These are phyloP conservation scores for Debaryomycetaceae sp. DNA, from an alignment of 1,139 yeast genomes.

Conservation along the genomic window DNA sequence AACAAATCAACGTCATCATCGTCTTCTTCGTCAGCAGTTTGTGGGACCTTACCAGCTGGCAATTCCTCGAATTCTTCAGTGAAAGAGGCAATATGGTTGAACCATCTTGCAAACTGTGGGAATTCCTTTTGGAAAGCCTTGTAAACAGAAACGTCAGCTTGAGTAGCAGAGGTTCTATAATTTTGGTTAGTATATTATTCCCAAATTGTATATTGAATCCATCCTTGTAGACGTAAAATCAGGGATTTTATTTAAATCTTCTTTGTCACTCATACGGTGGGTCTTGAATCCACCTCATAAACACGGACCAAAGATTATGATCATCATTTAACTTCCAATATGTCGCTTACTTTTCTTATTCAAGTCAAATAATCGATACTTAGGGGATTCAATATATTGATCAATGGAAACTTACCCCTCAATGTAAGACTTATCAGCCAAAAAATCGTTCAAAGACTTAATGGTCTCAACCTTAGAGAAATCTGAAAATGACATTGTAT, in stretches of 20 bases:
- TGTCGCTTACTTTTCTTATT: not conserved
- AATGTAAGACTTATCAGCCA: constrained; percentile 89
- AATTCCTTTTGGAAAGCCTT: constrained; percentile 90
- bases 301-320: constrained; percentile 87
- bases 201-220: constrained; percentile 1
- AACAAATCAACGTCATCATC: constrained; percentile 91
- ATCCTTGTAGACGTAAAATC: constrained; percentile 14
- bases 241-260: constrained; percentile 47
- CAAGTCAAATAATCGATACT: not conserved
- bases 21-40: constrained; percentile 72
- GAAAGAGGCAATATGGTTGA: constrained; percentile 94
- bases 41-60: constrained; percentile 72
- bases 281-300: constrained; percentile 92
- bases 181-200: constrained; percentile 21
- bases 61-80: constrained; percentile 76
- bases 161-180: constrained; percentile 75
- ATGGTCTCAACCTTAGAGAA: constrained; percentile 80
- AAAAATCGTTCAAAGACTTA: constrained; percentile 79
- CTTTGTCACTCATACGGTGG: constrained; percentile 87
- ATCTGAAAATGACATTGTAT: constrained; percentile 68
- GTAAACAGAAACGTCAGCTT: constrained; percentile 95
- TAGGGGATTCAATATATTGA: not conserved
- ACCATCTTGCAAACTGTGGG: constrained; percentile 98
- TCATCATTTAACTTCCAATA: constrained; percentile 50
- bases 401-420: constrained; percentile 72